Evolutionary conservation across 2,329 filamentous ascomycete genomes (phyloP), one percentile per base, ranked within the genome.

Genomic region (Aspergillus versicolor): DNA sequence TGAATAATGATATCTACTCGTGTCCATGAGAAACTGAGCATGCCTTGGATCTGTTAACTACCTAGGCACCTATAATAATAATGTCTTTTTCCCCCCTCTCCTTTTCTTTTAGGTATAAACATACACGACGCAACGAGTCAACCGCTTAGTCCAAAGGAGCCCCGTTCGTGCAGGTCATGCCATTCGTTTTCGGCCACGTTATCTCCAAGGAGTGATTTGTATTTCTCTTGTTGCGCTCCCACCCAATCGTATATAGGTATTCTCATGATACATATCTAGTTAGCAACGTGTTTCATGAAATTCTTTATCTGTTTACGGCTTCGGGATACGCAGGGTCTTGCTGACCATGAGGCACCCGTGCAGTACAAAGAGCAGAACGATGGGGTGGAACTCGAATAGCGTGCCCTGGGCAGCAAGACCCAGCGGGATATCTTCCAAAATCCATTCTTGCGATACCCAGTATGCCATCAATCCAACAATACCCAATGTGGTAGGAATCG

Each of bases 301-400:
- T 38, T 22, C 19, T 49, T 51, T 27, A 47, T 46, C 41, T 45
- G 24, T 45, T 63, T 63, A 84, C 52, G 83, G 92, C 84, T 99
- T 99, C 15, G 94, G 94, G 64, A 99, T 92, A 73, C 94, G 91
- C 69, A 99, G 86, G 32, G 87, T 93, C 83, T 93, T 95, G 80
- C 91, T 96, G 62, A 93, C 89, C 94, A 99, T 97, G 70, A 94
- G 77, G 71, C 90, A 95, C 19, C 92, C 94, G 72, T 96, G 91
- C n/a, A 92, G 66, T 58, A 95, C 81, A 75, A 97, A 99, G 59
- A 97, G 69, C 22, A 87, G 75, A 7, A 88, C 90, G 3, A 89
- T 81, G 13, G 94, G 93, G 73, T 99, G 94, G 59, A 97, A 86
- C 75, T 96, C 94, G 19, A 92, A 79, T 7, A 79, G 62, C 0